Conservation (phyloP, 345 rosid genomes). For the Excoecaria cochinchinensis region DNA sequence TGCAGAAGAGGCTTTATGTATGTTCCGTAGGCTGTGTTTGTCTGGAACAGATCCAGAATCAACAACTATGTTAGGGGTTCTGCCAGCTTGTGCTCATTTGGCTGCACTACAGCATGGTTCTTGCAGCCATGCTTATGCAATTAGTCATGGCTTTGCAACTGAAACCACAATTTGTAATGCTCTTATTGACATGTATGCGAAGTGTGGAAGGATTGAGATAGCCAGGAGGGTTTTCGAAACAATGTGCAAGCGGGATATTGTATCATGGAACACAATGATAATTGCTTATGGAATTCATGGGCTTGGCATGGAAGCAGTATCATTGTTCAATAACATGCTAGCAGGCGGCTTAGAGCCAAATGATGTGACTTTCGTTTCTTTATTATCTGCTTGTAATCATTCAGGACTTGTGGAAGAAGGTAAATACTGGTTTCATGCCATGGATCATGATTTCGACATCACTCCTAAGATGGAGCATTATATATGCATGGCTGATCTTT, state of each 20-base stretch:
- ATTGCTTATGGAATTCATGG: conserved; percentile 57
- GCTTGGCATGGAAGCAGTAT: conserved; percentile 49
- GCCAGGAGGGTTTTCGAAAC: conserved; percentile 49
- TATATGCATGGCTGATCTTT: conserved; percentile 60
- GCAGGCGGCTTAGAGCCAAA: conserved; percentile 42
- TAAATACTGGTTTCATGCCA: conserved; percentile 36
- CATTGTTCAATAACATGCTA: conserved; percentile 41
- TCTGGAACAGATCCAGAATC: conserved; percentile 25
- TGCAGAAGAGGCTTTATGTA: conserved; percentile 33
- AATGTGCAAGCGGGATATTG: conserved; percentile 39
- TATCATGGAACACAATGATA: conserved; percentile 63
- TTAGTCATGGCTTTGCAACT: conserved; percentile 36
- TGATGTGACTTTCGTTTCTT: conserved; percentile 48
- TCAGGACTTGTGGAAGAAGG: conserved; percentile 65
- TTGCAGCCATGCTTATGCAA: conserved; percentile 40
- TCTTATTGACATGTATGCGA: conserved; percentile 62
- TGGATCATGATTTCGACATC: conserved; percentile 39
- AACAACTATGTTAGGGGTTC: conserved; percentile 39
- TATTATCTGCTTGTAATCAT: conserved; percentile 66
- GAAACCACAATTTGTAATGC: conserved; percentile 44
- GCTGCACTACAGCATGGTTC: conserved; percentile 42
- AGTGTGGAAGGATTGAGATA: conserved; percentile 51
- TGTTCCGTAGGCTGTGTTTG: conserved; percentile 32
- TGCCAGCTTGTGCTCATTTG: conserved; percentile 54
- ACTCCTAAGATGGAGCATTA: conserved; percentile 55